Evolutionary conservation across 2,329 filamentous ascomycete genomes (phyloP).

Genomic region (Chrysoporthe puriensis): DNA sequence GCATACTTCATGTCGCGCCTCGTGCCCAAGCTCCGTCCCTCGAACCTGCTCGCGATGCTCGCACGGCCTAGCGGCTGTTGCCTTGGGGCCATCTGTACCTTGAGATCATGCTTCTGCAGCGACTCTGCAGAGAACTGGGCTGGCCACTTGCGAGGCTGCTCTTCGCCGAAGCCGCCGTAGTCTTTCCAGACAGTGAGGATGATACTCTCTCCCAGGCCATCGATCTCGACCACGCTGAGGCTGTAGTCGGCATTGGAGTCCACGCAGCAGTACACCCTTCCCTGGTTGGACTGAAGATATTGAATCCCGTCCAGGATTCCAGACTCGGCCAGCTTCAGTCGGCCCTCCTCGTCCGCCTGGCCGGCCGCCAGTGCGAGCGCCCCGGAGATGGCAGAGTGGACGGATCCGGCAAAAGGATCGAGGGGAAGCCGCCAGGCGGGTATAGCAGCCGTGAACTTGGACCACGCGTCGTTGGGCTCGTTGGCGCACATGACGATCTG

Average conservation of each 20-base stretch:
- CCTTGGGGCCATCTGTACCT: neutral
- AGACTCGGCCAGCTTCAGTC: conserved; percentile 2
- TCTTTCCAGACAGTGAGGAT: conserved; percentile 19
- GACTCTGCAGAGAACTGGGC: neutral
- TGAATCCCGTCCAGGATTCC: neutral
- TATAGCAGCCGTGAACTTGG: neutral
- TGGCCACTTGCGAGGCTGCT: conserved; percentile 5
- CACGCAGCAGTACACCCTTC: conserved; percentile 1
- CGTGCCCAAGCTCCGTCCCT: neutral
- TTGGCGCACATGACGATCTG: neutral
- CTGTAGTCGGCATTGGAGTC: conserved; percentile 7
- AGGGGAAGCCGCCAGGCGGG: neutral
- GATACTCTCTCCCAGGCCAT: conserved; percentile 1
- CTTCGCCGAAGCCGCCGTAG: conserved; percentile 9
- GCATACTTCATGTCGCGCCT: neutral
- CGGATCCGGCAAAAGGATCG: no score
- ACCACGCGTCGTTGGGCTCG: neutral
- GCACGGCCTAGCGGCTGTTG: neutral
- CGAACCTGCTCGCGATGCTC: neutral
- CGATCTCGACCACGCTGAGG: neutral
- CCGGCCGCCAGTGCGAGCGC: neutral
- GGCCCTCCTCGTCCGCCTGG: neutral
- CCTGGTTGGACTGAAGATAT: neutral
- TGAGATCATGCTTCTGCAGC: neutral
- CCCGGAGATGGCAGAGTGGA: neutral